Evolutionary conservation across 2,329 filamentous ascomycete species (phyloP), one percentile per base, ranked within the genome.

Genomic region (Sporothrix sp.): DNA sequence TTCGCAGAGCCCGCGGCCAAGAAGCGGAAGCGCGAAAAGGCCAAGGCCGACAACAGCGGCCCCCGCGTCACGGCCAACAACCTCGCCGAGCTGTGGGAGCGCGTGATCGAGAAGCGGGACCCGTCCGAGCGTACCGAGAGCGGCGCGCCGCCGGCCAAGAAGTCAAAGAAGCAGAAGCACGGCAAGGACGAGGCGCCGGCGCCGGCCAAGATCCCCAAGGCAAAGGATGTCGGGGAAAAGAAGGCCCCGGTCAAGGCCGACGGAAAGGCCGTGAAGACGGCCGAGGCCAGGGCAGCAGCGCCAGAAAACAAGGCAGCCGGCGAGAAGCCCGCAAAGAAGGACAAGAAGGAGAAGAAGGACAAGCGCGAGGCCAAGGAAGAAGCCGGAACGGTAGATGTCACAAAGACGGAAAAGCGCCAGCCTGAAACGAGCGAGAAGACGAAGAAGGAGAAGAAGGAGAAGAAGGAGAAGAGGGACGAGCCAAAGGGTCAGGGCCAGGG

Each of bases 51-150:
- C 11, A 18, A 16, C 27, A 39, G 25, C 4, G 48, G 52, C 0
- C 43, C 48, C 28, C 32, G 36, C n/a, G 79, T 90, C 56, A 87
- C 79, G 18, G 67, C 75, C 7, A 75, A 75, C 2, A 93, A 94
- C 65, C 75, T 95, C 23, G 82, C 80, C 50, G 81, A 86, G 57
- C 72, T 95, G 57, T 95, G 86, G 75, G 85, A 85, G 60, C 77
- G 79, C 52, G 79, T 93, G 54, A 85, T 95, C 58, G 87, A 91
- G 61, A 81, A 82, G 7, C 82, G 79, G 60, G 68, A 64, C 57
- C 66, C 46, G 46, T 20, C 25, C 7, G 20, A 40, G 32, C 38
- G 28, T 18, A 40, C 23, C 8, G 47, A 42, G 4, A 42, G 33
- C 40, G 25, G 28, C 8, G 38, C 38, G 3, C 36, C 9, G 33